Evolutionary conservation across 345 rosid species (phyloP).

Genomic region (Aegle marmelos): DNA sequence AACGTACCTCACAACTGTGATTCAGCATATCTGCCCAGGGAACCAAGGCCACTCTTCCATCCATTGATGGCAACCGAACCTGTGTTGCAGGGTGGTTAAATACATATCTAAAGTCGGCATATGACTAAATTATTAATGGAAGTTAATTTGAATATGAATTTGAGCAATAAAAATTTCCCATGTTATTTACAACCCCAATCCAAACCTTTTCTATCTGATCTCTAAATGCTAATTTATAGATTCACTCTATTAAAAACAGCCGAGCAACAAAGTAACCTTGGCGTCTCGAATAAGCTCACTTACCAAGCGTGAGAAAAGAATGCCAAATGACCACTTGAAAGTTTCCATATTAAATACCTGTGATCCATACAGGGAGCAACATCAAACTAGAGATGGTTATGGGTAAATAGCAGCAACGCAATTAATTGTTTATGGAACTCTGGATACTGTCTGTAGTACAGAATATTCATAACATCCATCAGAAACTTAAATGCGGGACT

Average conservation of each 20-base stretch:
- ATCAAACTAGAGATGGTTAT: conserved; percentile 11
- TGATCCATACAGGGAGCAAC: conserved; percentile 16
- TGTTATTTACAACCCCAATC: neutral
- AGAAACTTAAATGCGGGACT: neutral
- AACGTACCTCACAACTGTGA: conserved; percentile 83
- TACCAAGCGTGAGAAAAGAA: conserved; percentile 95
- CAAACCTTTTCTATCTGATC: neutral
- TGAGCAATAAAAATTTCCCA: neutral
- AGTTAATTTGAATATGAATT: neutral
- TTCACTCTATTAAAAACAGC: neutral
- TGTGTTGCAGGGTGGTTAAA: conserved; percentile 20
- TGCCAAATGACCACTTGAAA: conserved; percentile 96
- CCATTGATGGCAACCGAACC: conserved; percentile 96
- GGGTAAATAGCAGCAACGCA: neutral
- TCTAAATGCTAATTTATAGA: neutral
- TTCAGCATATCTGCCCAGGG: conserved; percentile 99
- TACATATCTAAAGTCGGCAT: neutral
- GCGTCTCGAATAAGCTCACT: conserved; percentile 25
- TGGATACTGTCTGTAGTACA: neutral
- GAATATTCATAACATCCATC: conserved; percentile 5
- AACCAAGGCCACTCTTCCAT: conserved; percentile 86
- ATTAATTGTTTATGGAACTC: neutral
- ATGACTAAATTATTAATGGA: neutral
- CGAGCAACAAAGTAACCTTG: neutral
- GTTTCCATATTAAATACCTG: conserved; percentile 88